phyloP scores from a whole-genome alignment of 352 stramenopile species.

The Aphanomyces stellatus region DNA sequence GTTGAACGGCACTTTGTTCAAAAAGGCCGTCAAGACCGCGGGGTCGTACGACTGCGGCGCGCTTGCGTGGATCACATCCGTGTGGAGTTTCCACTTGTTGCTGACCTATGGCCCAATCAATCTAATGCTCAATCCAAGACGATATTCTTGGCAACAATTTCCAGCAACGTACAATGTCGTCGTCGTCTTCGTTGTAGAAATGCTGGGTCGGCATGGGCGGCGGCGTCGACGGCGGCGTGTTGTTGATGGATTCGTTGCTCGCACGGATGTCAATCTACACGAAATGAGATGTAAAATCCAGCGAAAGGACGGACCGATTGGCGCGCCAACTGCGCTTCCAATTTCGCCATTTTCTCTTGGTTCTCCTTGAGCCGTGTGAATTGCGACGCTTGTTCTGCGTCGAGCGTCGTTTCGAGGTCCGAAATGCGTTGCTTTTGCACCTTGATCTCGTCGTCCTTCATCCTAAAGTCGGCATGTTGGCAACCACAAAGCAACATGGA shows the following conservation, averaged over 20 bases:
- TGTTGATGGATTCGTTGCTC: constrained; percentile 32
- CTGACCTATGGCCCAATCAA: constrained; percentile 49
- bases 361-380: constrained; percentile 59
- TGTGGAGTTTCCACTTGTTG: constrained; percentile 57
- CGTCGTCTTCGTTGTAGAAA: constrained; percentile 16
- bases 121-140: constrained; percentile 29
- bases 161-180: not conserved
- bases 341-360: constrained; percentile 51
- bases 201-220: constrained; percentile 49
- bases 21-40: constrained; percentile 33
- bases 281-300: not conserved
- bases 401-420: constrained; percentile 42
- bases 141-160: too few species aligned
- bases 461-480: not conserved
- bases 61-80: constrained; percentile 41
- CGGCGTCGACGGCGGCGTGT: constrained; percentile 66
- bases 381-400: constrained; percentile 56
- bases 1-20: constrained; percentile 61
- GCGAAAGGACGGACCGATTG: not conserved
- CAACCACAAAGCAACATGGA: not conserved
- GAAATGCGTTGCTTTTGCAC: constrained; percentile 55
- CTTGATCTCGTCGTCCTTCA: constrained; percentile 54
- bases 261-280: constrained; percentile 45
- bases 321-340: constrained; percentile 41
- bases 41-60: constrained; percentile 38